phyloP scores from a whole-genome alignment of 257 asterid genomes.

The Primulina tabacum region DNA sequence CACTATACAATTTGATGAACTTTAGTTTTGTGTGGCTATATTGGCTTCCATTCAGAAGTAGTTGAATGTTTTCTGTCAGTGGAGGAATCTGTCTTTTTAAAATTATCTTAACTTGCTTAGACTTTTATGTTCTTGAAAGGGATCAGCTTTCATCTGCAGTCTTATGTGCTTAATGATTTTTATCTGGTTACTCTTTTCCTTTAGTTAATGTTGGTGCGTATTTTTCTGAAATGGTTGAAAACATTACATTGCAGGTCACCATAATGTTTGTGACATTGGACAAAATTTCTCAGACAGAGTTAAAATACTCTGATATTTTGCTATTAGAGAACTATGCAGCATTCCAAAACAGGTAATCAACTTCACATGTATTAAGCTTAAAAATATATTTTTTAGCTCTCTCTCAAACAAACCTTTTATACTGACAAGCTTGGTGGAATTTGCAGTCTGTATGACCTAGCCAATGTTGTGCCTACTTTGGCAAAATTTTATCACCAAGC shows the following conservation, averaged over 20 bases:
- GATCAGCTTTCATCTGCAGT: slow-evolving; percentile 13
- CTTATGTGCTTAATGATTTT: neutral
- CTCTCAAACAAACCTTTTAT: neutral
- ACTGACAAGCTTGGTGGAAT: slow-evolving; percentile 32
- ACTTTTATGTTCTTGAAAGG: neutral
- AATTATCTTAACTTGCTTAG: neutral
- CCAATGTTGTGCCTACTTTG: slow-evolving; percentile 88
- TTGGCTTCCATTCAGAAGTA: too few relatives aligned
- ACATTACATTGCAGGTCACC: slow-evolving; percentile 65
- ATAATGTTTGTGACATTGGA: slow-evolving; percentile 97
- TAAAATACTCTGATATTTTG: slow-evolving; percentile 74
- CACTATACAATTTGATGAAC: too few relatives aligned
- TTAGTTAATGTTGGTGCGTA: slow-evolving; percentile 17
- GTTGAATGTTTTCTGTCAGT: neutral
- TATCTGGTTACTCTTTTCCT: slow-evolving; percentile 5
- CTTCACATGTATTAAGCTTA: slow-evolving; percentile 15
- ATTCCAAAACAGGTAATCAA: slow-evolving; percentile 83
- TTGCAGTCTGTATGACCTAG: slow-evolving; percentile 91
- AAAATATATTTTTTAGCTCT: neutral
- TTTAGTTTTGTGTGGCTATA: too few relatives aligned
- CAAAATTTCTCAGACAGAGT: slow-evolving; percentile 83
- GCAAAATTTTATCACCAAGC: slow-evolving; percentile 99
- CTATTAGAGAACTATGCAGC: slow-evolving; percentile 97
- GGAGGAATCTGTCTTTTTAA: neutral
- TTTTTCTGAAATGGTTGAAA: slow-evolving; percentile 28